These are phyloP conservation scores for Colletotrichum acutatum DNA, from an alignment of 2,329 filamentous ascomycete species.

Conservation along the genomic window DNA sequence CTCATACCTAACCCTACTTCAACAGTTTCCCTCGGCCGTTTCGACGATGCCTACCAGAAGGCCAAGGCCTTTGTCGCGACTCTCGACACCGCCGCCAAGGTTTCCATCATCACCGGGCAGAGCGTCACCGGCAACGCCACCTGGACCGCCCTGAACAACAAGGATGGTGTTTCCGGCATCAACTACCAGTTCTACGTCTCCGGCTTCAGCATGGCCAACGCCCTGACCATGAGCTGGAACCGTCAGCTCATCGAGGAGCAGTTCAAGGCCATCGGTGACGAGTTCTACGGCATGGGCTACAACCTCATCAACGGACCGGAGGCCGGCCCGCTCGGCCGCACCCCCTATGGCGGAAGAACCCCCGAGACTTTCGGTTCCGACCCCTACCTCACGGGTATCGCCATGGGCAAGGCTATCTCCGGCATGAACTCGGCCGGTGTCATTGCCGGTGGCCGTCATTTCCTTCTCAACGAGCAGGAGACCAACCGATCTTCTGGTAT, in stretches of 20 bases:
- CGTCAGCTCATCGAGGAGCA: constrained; percentile 33
- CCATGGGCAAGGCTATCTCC: constrained; percentile 62
- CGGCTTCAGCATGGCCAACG: constrained; percentile 35
- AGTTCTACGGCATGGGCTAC: constrained; percentile 37
- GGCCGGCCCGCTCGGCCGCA: constrained; percentile 47
- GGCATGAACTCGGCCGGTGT: constrained; percentile 69
- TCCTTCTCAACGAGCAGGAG: constrained; percentile 71
- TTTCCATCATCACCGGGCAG: constrained; percentile 29
- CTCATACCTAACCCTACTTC: neutral
- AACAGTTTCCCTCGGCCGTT: constrained; percentile 18
- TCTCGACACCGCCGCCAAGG: constrained; percentile 24
- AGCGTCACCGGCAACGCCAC: constrained; percentile 21
- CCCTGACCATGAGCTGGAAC: constrained; percentile 39
- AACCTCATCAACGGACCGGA: constrained; percentile 35
- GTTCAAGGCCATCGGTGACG: constrained; percentile 33
- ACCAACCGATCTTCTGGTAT: constrained; percentile 65
- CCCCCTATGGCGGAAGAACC: constrained; percentile 67
- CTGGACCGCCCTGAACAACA: constrained; percentile 24
- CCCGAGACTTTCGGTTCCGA: constrained; percentile 70
- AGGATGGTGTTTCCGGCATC: constrained; percentile 36
- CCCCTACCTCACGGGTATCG: constrained; percentile 66
- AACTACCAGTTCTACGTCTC: constrained; percentile 38
- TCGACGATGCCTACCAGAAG: constrained; percentile 21
- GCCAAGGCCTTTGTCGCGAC: constrained; percentile 25
- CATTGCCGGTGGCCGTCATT: constrained; percentile 69